Base-by-base conservation (phyloP, 2,329 filamentous ascomycete genomes). In the Bertia moriformis region DNA sequence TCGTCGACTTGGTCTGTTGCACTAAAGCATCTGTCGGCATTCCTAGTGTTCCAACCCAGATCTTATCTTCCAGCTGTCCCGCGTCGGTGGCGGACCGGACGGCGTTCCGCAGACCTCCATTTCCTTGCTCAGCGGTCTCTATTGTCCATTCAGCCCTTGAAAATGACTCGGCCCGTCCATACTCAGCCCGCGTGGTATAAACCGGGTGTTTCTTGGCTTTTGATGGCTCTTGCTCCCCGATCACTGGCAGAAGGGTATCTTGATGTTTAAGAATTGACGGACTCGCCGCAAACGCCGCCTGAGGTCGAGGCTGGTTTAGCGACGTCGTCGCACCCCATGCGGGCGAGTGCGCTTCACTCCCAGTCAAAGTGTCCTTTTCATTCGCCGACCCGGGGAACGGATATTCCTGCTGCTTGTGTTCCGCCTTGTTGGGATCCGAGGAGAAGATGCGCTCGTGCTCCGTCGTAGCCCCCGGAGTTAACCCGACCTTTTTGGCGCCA, bases 21-120 rank as follows among this genome's bases (percentile, higher is more conserved):
- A 81, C 70, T 18, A 96, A 67, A 4, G 79, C 81, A 58, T 96
- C 89, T 0, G 86, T 95, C 0, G 89, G 88, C 75, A 95, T 95
- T 15, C 89, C 91, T 33, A 96, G 62, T 0, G 88, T 93, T 39
- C 89, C 89, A 3, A 96, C 82, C 78, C 84, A 93, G n/a, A 79
- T 81, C 52, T 85, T 81, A 40, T 93, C 83, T 15, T 71, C 68
- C 7, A 86, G 62, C 44, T 72, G 70, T 15, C 78, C 80, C 40
- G 78, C 73, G 37, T 84, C 73, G 14, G 73, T 67, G 2, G 84
- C 82, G 14, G 86, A 85, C 44, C 84, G 77, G 22, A 91, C 78
- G 3, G 89, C 89, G 54, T 94, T 95, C 49, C 83, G 78, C 38
- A 96, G 70, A 15, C 89, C 91, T 17, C 87, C 88, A 52, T 96